Percentiles rank a stretch among this genome's conserved stretches.
Evolutionary conservation across 129 eudicot species (phyloP).

Genomic region (Scalesia atractyloides): DNA sequence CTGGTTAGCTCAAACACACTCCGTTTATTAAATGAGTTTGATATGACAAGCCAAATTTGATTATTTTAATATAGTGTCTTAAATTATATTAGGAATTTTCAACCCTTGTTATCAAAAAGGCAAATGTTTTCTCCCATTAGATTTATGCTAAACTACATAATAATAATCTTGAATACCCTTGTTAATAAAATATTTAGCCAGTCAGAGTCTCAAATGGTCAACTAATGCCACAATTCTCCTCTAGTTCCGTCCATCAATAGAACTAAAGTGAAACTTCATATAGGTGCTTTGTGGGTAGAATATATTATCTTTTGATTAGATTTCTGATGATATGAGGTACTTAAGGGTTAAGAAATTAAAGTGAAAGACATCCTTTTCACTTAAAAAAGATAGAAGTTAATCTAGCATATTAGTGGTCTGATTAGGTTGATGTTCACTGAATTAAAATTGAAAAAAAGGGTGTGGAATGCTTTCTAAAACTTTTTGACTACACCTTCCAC

Average conservation of each 20-base stretch:
- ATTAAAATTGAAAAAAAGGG: slow-evolving; percentile 28
- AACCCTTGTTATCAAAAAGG: no score
- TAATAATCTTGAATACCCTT: background rate
- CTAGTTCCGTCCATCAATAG: no score
- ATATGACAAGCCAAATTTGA: background rate
- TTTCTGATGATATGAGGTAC: slow-evolving; percentile 10
- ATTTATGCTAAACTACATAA: background rate
- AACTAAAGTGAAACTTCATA: background rate
- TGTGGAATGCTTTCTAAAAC: slow-evolving; percentile 35
- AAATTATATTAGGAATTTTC: no score
- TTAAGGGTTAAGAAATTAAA: slow-evolving; percentile 39
- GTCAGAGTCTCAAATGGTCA: no score
- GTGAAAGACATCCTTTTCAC: slow-evolving; percentile 33
- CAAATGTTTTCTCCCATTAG: background rate
- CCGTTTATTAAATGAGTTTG: background rate
- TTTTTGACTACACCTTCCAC: slow-evolving; percentile 43
- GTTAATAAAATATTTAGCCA: background rate
- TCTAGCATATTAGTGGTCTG: slow-evolving; percentile 34
- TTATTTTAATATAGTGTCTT: background rate
- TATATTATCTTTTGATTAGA: slow-evolving; percentile 15
- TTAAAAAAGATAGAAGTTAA: slow-evolving; percentile 19
- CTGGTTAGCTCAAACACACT: no score
- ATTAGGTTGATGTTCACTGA: slow-evolving; percentile 42
- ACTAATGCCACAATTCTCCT: no score
- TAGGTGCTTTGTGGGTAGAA: slow-evolving; percentile 2